Base-by-base conservation (phyloP, 768 basidiomycete species). In the Tylopilus vinaceipallidus region DNA sequence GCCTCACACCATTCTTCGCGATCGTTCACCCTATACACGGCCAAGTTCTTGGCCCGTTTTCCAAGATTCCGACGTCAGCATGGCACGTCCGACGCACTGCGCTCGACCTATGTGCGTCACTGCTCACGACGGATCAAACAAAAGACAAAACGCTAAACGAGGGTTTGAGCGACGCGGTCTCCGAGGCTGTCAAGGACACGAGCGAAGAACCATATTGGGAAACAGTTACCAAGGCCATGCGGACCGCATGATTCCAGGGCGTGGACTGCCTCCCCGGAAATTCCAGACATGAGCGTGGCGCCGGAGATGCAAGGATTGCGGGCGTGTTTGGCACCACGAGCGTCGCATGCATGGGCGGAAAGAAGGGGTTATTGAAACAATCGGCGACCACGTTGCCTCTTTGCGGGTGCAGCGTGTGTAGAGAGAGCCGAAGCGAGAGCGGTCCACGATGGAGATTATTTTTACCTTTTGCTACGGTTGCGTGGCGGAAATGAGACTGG, bases 1-100 rank as follows among this genome's bases (percentile, higher is more conserved):
- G 86, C 20, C 72, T 95, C 7, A 69, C 77, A 10, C 92, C 93
- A 17, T 97, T 83, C 70, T 98, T 97, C 71, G 75, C 74, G 60
- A 76, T 95, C 38, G 72, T 69, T 10, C 93, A 97, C 64, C 75
- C 89, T n/a, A 71, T 72, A 24, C 86, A 84, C 41, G 94, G 93
- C 9, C 71, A 75, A 47, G 61, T 94, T 27, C 70, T 72, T 14
- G 95, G 95, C 0, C 95, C 95, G 20, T 98, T 84, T 70, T 67
- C 72, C 45, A 87, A 81, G 63, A 70, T 97, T n/a, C 77, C 81
- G 13, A 30, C 49, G 3, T 53, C 69, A 13, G 59, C 27, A 23
- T 68, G 71, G 32, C 61, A 65, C 19, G 54, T 83, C 36, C 78
- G 82, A 48, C 70, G 74, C 27, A 73, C 92, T 19, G 83, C 78